Percentiles rank a stretch among this genome's conserved stretches.
These are phyloP conservation scores for Terfezia claveryi DNA, from an alignment of 495 filamentous ascomycete genomes.

Conservation along the genomic window DNA sequence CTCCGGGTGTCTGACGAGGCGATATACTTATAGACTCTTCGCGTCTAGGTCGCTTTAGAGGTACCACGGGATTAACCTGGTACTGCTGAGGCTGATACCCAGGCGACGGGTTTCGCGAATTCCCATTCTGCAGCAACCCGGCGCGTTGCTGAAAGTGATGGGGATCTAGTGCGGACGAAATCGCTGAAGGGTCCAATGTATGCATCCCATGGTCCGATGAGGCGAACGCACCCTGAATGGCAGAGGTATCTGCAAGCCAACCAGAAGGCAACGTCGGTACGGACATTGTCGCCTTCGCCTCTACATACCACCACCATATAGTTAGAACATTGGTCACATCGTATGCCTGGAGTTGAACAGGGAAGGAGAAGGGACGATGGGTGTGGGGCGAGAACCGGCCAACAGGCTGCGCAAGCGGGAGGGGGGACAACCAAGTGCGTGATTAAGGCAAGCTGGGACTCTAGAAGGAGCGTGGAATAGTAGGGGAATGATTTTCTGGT, in stretches of 20 bases:
- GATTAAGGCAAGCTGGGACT: conserved; percentile 9
- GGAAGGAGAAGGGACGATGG: conserved; percentile 9
- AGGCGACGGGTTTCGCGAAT: conserved; percentile 57
- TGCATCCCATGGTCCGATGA: conserved; percentile 17
- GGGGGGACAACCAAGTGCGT: conserved; percentile 5
- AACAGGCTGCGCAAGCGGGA: conserved; percentile 9
- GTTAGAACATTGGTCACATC: not conserved
- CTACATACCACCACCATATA: conserved; percentile 1
- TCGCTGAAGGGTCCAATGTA: conserved; percentile 17
- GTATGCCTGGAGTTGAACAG: not conserved
- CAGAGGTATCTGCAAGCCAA: conserved; percentile 19
- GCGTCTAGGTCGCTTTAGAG: conserved; percentile 60
- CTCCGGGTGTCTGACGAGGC: conserved; percentile 52
- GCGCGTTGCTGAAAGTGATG: conserved; percentile 36
- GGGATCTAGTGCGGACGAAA: conserved; percentile 33
- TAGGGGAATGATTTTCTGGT: not conserved
- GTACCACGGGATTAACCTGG: conserved; percentile 60
- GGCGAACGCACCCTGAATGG: conserved; percentile 17
- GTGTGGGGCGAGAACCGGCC: conserved; percentile 9
- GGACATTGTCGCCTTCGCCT: conserved; percentile 19
- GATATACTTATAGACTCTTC: conserved; percentile 72
- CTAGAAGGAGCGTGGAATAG: not conserved
- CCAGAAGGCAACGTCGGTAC: conserved; percentile 11
- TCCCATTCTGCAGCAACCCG: conserved; percentile 62
- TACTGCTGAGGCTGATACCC: conserved; percentile 54